Percentiles rank a stretch among this genome's conserved stretches.
These are phyloP conservation scores for Wickerhamiella infanticola DNA, from an alignment of 1,139 yeast genomes.

Conservation along the genomic window DNA sequence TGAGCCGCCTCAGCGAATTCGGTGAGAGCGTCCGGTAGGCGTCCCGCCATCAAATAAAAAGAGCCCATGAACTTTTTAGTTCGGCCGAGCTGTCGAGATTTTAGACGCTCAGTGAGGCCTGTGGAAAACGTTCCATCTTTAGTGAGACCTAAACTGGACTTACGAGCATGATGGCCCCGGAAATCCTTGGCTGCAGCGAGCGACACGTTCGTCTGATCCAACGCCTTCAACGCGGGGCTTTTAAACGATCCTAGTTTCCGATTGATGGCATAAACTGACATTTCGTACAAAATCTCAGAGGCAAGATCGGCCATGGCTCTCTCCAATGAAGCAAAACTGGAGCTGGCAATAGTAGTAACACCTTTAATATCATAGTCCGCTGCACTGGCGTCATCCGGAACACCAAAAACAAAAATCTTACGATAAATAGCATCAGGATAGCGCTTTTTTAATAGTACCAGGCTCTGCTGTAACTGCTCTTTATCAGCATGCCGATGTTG, in stretches of 20 bases:
- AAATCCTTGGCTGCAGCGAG: slow-evolving; percentile 21
- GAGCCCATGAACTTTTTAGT: slow-evolving; percentile 63
- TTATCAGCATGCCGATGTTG: slow-evolving; percentile 25
- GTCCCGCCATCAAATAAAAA: slow-evolving; percentile 66
- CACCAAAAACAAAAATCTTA: slow-evolving; percentile 43
- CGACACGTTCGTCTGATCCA: slow-evolving; percentile 21
- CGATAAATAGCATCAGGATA: slow-evolving; percentile 53
- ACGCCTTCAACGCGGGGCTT: slow-evolving; percentile 21
- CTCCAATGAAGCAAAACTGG: slow-evolving; percentile 35
- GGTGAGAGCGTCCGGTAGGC: slow-evolving; percentile 50
- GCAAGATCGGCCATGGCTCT: slow-evolving; percentile 63
- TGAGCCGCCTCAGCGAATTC: slow-evolving; percentile 59
- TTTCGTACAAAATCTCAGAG: slow-evolving; percentile 41
- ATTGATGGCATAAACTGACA: slow-evolving; percentile 46
- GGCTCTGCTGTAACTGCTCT: slow-evolving; percentile 20
- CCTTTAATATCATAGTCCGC: slow-evolving; percentile 13
- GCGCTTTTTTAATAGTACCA: slow-evolving; percentile 27
- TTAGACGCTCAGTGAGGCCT: slow-evolving; percentile 35
- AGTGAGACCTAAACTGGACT: not conserved
- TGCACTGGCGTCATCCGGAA: slow-evolving; percentile 25
- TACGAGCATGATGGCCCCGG: not conserved
- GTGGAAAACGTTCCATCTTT: slow-evolving; percentile 23
- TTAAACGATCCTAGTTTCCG: slow-evolving; percentile 23
- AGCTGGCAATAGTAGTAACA: slow-evolving; percentile 20
- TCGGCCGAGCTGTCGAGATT: slow-evolving; percentile 50